Base-by-base conservation (phyloP, 768 basidiomycete species). In the Guyanaporus albipodus region DNA sequence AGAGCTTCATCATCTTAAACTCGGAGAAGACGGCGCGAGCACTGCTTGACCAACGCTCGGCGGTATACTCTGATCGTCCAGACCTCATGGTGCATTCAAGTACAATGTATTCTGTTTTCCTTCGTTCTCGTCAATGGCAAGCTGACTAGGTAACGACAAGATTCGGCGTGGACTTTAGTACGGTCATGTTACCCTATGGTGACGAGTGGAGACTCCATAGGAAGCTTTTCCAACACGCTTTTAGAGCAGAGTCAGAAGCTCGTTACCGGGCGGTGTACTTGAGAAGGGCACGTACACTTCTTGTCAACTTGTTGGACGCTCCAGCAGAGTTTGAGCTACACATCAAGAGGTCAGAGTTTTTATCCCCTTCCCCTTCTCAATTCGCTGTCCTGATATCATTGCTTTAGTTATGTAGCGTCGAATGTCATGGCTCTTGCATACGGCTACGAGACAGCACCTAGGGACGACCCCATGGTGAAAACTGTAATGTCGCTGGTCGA, bases 141-240 rank as follows among this genome's bases (percentile, higher is more conserved):
- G 29, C 27, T 52, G 26, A 46, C 35, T 18, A 7, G 33, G 11
- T n/a, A 5, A 40, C 21, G 17, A 15, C n/a, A 29, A 63, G 63
- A 33, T 66, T 56, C 28, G 59, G 63, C 24, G 41, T 59, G 46
- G 50, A 57, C 18, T 64, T 67, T 17, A 64, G 52, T 39, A 59
- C 61, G 9, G 56, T 55, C 38, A 50, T 59, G 38, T 44, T 66
- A 23, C 58, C 63, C 14, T 68, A 67, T 24, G 57, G 62, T 24
- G 55, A 60, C 19, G 50, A 55, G 24, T 67, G 66, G 67, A 60
- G 46, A 22, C 53, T 58, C 8, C 67, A 67, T 38, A 60, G 66
- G 35, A 61, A 57, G 38, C 43, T 64, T 17, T 58, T 66, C 26
- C 64, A 62, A 17, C 59, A 64, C 7, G 56, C 58, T 21, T 50